phyloP scores from a whole-genome alignment of 371 early-diverging fungal species.

The Apophysomyces elegans region DNA sequence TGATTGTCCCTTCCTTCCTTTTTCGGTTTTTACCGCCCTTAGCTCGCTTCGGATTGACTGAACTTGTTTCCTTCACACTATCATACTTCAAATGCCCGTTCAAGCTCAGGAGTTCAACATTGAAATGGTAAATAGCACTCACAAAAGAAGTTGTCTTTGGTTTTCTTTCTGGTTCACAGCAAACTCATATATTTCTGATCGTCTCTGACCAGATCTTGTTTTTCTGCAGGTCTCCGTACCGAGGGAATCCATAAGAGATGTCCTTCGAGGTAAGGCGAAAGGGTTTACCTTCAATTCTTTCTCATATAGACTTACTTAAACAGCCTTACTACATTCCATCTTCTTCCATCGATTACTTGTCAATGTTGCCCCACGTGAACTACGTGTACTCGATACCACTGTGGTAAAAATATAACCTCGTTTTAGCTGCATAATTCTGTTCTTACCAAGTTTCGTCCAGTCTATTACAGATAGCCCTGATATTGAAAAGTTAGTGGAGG shows the following conservation, averaged over 20 bases:
- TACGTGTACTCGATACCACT: conserved; percentile 69
- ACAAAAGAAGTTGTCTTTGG: not conserved
- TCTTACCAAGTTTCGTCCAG: conserved; percentile 17
- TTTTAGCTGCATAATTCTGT: conserved; percentile 2
- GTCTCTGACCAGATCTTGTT: conserved; percentile 7
- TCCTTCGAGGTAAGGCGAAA: conserved; percentile 59
- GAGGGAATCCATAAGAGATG: conserved; percentile 63
- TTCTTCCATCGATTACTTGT: conserved; percentile 84
- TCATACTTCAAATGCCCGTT: conserved; percentile 18
- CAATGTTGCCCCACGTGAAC: conserved; percentile 76
- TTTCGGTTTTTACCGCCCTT: no score
- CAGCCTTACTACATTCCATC: conserved; percentile 82
- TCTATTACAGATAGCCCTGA: conserved; percentile 46
- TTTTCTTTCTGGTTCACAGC: not conserved
- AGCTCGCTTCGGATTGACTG: no score
- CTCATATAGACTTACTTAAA: conserved; percentile 11
- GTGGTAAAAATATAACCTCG: conserved; percentile 55
- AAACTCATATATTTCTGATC: not conserved
- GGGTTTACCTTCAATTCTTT: no score
- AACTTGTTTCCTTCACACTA: not conserved
- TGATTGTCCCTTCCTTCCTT: no score
- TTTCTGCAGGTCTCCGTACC: conserved; percentile 54
- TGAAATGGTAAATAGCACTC: conserved; percentile 40
- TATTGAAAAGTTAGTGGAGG: conserved; percentile 45
- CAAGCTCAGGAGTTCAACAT: conserved; percentile 46